Percentiles rank a stretch among this genome's conserved stretches.
Evolutionary conservation across 805 yeast genomes (phyloP).

Genomic region (Saccharomycopsis olivae): DNA sequence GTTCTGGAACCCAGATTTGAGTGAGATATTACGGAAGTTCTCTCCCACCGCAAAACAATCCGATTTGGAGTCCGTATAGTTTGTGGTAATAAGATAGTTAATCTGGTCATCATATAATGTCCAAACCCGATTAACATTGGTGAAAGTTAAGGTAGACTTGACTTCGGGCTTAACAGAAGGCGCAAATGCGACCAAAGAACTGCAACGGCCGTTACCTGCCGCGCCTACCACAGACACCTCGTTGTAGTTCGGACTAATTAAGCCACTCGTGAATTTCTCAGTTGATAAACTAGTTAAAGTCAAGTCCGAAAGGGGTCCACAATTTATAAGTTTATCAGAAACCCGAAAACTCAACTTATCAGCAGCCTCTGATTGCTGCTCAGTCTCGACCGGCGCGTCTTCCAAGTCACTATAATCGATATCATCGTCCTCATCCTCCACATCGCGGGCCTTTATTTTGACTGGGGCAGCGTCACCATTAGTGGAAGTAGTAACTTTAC

Average conservation of each 20-base stretch:
- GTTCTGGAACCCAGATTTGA: constrained; percentile 12
- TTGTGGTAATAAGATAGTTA: constrained; percentile 61
- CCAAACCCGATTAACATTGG: constrained; percentile 69
- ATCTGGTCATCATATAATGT: constrained; percentile 31
- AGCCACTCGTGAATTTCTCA: constrained; percentile 45
- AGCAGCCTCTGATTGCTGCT: constrained; percentile 3
- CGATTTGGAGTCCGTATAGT: constrained; percentile 48
- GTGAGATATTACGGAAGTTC: constrained; percentile 8
- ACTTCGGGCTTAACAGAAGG: constrained; percentile 62
- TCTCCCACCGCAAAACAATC: constrained; percentile 51
- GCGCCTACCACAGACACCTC: constrained; percentile 63
- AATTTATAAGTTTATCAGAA: constrained; percentile 46
- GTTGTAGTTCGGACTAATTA: constrained; percentile 54
- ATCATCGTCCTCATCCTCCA: constrained; percentile 19
- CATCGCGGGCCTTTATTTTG: constrained; percentile 3
- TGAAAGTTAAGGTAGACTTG: constrained; percentile 58
- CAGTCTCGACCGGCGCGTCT: constrained; percentile 3
- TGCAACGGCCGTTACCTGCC: constrained; percentile 49
- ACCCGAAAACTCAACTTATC: constrained; percentile 26
- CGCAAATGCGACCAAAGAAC: constrained; percentile 50
- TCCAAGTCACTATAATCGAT: constrained; percentile 17
- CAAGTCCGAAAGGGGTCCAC: constrained; percentile 67
- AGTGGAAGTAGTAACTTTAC: background rate
- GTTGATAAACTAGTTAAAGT: constrained; percentile 52
- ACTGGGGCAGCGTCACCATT: constrained; percentile 13